A percentile compares a stretch with the other conserved stretches of the same genome.
Evolutionary conservation across 2,329 filamentous ascomycete species (phyloP).

Genomic region (Fusarium sacchari): DNA sequence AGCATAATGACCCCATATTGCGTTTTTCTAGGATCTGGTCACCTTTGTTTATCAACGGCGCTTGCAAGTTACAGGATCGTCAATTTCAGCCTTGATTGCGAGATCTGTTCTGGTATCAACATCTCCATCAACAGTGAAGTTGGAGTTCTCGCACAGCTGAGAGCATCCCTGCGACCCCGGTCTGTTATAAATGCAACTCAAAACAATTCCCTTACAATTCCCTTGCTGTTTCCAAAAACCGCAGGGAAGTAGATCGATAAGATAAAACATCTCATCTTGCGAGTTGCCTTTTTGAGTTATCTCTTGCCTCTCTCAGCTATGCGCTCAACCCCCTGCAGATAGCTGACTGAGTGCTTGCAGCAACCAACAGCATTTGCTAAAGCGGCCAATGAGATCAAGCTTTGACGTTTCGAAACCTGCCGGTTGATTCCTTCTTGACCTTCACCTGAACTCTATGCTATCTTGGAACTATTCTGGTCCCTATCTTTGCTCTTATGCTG

Average conservation of each 20-base stretch:
- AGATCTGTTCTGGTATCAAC: neutral
- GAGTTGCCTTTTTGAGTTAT: neutral
- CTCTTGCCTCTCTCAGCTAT: neutral
- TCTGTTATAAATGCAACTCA: neutral
- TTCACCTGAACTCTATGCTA: neutral
- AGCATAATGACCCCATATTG: neutral
- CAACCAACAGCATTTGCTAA: slow-evolving; percentile 47
- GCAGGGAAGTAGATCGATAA: neutral
- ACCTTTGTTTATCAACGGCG: neutral
- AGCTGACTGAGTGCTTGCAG: slow-evolving; percentile 27
- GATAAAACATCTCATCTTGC: neutral
- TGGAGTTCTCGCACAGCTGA: neutral
- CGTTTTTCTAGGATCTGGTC: neutral
- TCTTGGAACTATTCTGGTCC: neutral
- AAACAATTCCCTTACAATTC: neutral
- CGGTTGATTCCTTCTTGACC: neutral
- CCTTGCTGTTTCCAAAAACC: neutral
- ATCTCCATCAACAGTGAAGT: neutral
- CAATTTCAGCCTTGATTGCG: neutral
- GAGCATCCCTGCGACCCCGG: neutral
- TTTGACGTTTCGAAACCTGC: slow-evolving; percentile 14
- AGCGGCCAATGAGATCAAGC: slow-evolving; percentile 46
- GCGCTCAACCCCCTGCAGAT: slow-evolving; percentile 19
- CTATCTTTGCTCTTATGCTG: neutral
- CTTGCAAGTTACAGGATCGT: neutral